phyloP scores from a whole-genome alignment of 2,329 filamentous ascomycete genomes.

The Atkinsonella hypoxylon region DNA sequence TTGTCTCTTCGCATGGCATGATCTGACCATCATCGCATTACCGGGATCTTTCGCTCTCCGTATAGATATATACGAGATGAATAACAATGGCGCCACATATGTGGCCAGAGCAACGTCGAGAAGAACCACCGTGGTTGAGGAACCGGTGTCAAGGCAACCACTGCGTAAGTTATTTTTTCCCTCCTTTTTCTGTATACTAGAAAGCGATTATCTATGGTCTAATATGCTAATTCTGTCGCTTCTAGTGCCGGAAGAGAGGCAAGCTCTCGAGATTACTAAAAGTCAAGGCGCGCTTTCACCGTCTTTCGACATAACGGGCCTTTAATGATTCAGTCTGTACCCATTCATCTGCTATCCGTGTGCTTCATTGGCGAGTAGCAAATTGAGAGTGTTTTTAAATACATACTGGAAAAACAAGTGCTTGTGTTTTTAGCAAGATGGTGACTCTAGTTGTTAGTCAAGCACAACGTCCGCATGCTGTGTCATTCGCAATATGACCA shows the following conservation, averaged over 20 bases:
- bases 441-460: no score
- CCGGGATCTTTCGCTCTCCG: background rate
- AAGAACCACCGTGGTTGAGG: background rate
- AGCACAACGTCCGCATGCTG: no score
- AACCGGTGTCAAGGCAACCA: background rate
- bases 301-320: background rate
- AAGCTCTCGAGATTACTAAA: background rate
- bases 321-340: no score
- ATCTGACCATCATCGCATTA: background rate
- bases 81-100: background rate
- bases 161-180: background rate
- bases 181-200: background rate
- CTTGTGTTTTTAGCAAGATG: background rate
- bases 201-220: background rate
- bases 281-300: background rate
- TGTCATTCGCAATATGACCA: no score
- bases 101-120: background rate
- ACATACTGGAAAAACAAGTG: background rate
- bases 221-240: background rate
- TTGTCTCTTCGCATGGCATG: background rate
- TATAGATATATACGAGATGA: background rate
- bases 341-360: no score
- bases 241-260: background rate
- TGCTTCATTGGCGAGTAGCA: no score
- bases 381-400: no score